A percentile compares a stretch with the other conserved stretches of the same genome.
phyloP scores from a whole-genome alignment of 805 yeast species.

The Vanderwaltozyma verrucispora region DNA sequence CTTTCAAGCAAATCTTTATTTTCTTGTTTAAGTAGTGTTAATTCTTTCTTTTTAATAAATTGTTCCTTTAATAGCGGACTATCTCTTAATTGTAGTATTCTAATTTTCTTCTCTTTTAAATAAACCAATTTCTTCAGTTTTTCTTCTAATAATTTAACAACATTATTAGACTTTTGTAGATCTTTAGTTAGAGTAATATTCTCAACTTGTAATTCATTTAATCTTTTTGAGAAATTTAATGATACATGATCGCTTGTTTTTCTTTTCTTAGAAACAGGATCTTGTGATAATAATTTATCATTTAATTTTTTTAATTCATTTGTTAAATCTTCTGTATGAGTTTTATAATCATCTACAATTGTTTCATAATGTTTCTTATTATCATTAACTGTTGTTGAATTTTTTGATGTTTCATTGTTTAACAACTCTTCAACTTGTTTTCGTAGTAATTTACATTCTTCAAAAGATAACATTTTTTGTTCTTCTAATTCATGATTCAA shows the following conservation, averaged over 20 bases:
- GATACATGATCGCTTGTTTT: slow-evolving; percentile 20
- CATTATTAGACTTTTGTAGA: slow-evolving; percentile 30
- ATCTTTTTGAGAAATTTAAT: slow-evolving; percentile 21
- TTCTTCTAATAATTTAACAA: slow-evolving; percentile 29
- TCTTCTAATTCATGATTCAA: slow-evolving; percentile 38
- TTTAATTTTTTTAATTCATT: slow-evolving; percentile 29
- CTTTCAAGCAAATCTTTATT: slow-evolving; percentile 42
- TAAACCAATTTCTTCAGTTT: slow-evolving; percentile 29
- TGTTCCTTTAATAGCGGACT: slow-evolving; percentile 61
- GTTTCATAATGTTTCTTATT: slow-evolving; percentile 14
- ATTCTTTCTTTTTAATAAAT: slow-evolving; percentile 40
- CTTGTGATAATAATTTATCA: slow-evolving; percentile 14
- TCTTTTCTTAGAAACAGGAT: slow-evolving; percentile 18
- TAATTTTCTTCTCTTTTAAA: slow-evolving; percentile 31
- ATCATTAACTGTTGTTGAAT: slow-evolving; percentile 2
- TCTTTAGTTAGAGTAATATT: slow-evolving; percentile 32
- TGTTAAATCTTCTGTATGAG: slow-evolving; percentile 37
- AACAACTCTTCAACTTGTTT: slow-evolving; percentile 38
- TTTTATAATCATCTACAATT: slow-evolving; percentile 46
- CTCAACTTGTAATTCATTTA: slow-evolving; percentile 32
- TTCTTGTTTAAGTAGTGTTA: slow-evolving; percentile 45
- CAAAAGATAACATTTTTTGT: slow-evolving; percentile 41
- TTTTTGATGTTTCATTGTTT: slow-evolving; percentile 6
- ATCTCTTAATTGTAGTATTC: slow-evolving; percentile 51
- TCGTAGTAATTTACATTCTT: slow-evolving; percentile 50